Percentiles rank a stretch among this genome's conserved stretches.
Evolutionary conservation across 2,329 filamentous ascomycete species (phyloP).

Genomic region (Alternaria viburni): DNA sequence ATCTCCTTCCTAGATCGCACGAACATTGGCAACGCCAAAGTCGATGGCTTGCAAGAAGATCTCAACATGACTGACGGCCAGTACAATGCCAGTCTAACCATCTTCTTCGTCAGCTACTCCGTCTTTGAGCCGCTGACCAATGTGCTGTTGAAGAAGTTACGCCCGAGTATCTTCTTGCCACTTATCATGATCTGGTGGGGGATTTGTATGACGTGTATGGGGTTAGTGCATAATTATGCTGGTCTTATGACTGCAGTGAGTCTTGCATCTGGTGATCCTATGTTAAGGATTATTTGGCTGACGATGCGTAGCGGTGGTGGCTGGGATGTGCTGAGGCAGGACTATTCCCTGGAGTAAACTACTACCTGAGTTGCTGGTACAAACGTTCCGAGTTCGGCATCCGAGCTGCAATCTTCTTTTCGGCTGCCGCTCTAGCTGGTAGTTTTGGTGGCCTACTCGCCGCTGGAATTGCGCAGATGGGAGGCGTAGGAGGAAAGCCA

Average conservation of each 20-base stretch:
- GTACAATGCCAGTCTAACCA: slow-evolving; percentile 78
- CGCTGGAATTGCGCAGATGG: slow-evolving; percentile 73
- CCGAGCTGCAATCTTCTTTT: slow-evolving; percentile 84
- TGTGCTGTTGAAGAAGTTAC: slow-evolving; percentile 75
- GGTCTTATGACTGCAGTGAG: slow-evolving; percentile 66
- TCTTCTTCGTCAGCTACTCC: slow-evolving; percentile 88
- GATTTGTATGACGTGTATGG: slow-evolving; percentile 70
- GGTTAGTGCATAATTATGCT: slow-evolving; percentile 67
- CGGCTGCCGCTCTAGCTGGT: slow-evolving; percentile 78
- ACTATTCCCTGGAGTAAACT: slow-evolving; percentile 70
- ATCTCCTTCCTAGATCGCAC: slow-evolving; percentile 74
- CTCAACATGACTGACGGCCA: slow-evolving; percentile 67
- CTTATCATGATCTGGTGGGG: slow-evolving; percentile 76
- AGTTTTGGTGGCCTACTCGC: slow-evolving; percentile 78
- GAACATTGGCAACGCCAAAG: slow-evolving; percentile 77
- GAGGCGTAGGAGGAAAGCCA: slow-evolving; percentile 61
- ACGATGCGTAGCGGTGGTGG: slow-evolving; percentile 56
- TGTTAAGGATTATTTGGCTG: not conserved
- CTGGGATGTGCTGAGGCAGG: slow-evolving; percentile 77
- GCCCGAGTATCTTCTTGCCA: slow-evolving; percentile 80
- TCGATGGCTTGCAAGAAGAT: slow-evolving; percentile 64
- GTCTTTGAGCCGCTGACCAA: slow-evolving; percentile 81
- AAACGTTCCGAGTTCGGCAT: slow-evolving; percentile 78
- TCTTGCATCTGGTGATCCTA: not conserved
- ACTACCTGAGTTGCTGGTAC: slow-evolving; percentile 87